Base-by-base conservation (phyloP, 108 stramenopile genomes). In the Parietichytrium sp. region DNA sequence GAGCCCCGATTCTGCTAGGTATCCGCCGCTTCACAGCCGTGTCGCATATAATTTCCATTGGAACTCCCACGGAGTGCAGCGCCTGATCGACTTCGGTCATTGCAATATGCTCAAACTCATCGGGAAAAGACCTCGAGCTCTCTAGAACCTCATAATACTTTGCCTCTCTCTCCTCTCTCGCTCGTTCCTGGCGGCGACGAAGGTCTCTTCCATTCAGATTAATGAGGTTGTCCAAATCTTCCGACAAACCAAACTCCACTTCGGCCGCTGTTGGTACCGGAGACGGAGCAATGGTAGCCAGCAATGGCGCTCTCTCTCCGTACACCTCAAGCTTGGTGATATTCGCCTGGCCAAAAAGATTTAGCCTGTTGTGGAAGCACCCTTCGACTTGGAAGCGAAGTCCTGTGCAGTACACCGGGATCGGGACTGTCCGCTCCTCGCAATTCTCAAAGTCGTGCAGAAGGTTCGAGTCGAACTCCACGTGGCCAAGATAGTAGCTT, bases 81-180 rank as follows among this genome's bases (percentile, higher is more conserved):
- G 61, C 61, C 8, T 27, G 29, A 42, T 72, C 61, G 20, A 72
- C 61, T 20, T 72, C 61, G 10, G 61, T 72, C 61, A 72, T 72
- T 36, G 36, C 38, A 16, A 25, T 10, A 27, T 72, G 61, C 23
- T 72, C 61, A 13, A 23, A 72, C 29, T 72, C 3, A n/a, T n/a
- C n/a, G n/a, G n/a, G n/a, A n/a, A n/a, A n/a, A n/a, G n/a, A n/a
- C n/a, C n/a, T n/a, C n/a, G n/a, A n/a, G n/a, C n/a, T n/a, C 20
- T 1, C 6, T 13, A 72, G 10, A n/a, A 72, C 61, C 20, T 72
- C 61, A 2, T 45, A 72, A 7, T 25, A 25, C 6, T 42, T 16
- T n/a, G n/a, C n/a, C n/a, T n/a, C n/a, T n/a, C n/a, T n/a, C n/a
- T n/a, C n/a, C n/a, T n/a, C n/a, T n/a, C n/a, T n/a, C n/a, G n/a